phyloP scores from a whole-genome alignment of 768 basidiomycete genomes.

The Holtermannia corniformis region DNA sequence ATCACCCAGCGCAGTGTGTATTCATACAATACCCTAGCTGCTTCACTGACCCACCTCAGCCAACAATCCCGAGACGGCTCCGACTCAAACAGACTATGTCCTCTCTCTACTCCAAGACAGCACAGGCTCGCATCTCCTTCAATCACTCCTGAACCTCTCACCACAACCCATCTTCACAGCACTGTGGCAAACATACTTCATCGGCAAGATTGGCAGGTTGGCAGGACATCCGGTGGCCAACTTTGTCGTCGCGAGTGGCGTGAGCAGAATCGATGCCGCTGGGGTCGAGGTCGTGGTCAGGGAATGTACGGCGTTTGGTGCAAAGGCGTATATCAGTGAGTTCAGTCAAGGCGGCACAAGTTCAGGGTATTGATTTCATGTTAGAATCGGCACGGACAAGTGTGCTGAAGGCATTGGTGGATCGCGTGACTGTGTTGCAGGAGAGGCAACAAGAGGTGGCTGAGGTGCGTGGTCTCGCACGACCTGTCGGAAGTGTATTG shows the following conservation, averaged over 20 bases:
- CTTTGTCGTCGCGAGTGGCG: constrained; percentile 75
- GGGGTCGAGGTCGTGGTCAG: constrained; percentile 52
- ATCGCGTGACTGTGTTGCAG: constrained; percentile 52
- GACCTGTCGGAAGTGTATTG: background rate
- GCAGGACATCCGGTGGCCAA: constrained; percentile 86
- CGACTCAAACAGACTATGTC: constrained; percentile 65
- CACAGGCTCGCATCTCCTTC: constrained; percentile 83
- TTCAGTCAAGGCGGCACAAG: constrained; percentile 7
- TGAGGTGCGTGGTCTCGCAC: constrained; percentile 47
- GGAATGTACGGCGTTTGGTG: constrained; percentile 55
- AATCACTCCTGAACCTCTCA: constrained; percentile 59
- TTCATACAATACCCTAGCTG: background rate
- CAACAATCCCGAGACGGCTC: constrained; percentile 37
- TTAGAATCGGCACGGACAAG: constrained; percentile 64
- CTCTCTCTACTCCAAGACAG: constrained; percentile 71
- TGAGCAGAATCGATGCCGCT: constrained; percentile 53
- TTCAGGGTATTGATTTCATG: background rate
- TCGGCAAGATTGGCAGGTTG: constrained; percentile 58
- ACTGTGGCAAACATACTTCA: constrained; percentile 72
- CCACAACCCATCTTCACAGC: constrained; percentile 54
- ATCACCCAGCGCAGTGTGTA: constrained; percentile 57
- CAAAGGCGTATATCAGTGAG: constrained; percentile 59
- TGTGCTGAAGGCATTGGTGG: constrained; percentile 64
- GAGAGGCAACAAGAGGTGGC: constrained; percentile 48
- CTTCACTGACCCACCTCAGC: constrained; percentile 2